Evolutionary conservation across 2,329 filamentous ascomycete genomes (phyloP).

Genomic region (Diplodia scrobiculata): DNA sequence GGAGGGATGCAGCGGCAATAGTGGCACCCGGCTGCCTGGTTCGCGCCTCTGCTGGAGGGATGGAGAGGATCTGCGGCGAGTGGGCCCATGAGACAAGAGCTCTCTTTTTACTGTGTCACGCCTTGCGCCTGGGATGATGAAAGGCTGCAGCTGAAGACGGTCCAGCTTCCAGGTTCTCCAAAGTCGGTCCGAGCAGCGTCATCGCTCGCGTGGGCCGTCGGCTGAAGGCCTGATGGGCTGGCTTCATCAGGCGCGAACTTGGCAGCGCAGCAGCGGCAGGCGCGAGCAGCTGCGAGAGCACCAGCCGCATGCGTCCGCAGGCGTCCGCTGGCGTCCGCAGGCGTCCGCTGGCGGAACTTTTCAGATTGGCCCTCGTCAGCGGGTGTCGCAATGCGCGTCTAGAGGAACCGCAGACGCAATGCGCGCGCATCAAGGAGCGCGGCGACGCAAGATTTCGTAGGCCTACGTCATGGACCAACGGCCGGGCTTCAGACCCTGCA

Average conservation of each 20-base stretch:
- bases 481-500: constrained; percentile 22
- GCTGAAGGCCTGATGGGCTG: no score
- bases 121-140: constrained; percentile 18
- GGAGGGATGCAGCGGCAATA: background rate
- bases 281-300: background rate
- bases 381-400: constrained; percentile 13
- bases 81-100: background rate
- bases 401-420: constrained; percentile 24
- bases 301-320: background rate
- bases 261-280: background rate
- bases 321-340: background rate
- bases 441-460: constrained; percentile 23
- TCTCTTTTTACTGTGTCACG: background rate
- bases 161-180: background rate
- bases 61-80: background rate
- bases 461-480: constrained; percentile 22
- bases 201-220: background rate
- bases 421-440: constrained; percentile 20
- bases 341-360: constrained; percentile 13
- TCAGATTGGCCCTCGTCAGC: constrained; percentile 18
- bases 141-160: constrained; percentile 10
- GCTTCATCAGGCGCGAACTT: no score
- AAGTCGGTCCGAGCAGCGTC: constrained; percentile 26
- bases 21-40: background rate
- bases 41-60: background rate